These are phyloP conservation scores for Aegilops sharonensis DNA, from an alignment of 176 grass and related monocot species.

Conservation along the genomic window DNA sequence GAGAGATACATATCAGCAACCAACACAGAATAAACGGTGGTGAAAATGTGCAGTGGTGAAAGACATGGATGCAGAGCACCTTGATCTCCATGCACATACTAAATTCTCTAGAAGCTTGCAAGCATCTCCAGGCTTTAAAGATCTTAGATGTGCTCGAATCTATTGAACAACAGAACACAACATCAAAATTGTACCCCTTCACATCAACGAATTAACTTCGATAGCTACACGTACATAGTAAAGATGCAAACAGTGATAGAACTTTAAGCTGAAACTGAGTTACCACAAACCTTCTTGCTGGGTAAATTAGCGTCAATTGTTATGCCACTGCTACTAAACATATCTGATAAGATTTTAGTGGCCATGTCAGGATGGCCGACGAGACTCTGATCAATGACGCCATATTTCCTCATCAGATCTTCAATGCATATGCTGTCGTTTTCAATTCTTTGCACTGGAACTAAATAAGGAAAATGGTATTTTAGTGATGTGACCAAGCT, in stretches of 20 bases:
- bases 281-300: slow-evolving; percentile 68
- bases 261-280: slow-evolving; percentile 1
- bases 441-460: slow-evolving; percentile 65
- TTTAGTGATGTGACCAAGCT: slow-evolving; percentile 8
- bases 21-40: neutral
- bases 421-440: slow-evolving; percentile 70
- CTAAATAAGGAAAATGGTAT: slow-evolving; percentile 44
- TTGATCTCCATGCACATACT: slow-evolving; percentile 70
- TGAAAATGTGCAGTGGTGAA: neutral
- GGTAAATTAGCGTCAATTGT: slow-evolving; percentile 43
- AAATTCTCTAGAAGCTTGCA: slow-evolving; percentile 63
- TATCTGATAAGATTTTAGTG: slow-evolving; percentile 36
- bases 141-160: slow-evolving; percentile 64
- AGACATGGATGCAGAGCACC: slow-evolving; percentile 39
- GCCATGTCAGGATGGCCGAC: slow-evolving; percentile 30
- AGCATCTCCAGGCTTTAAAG: slow-evolving; percentile 66
- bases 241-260: slow-evolving; percentile 1
- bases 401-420: slow-evolving; percentile 64
- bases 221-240: slow-evolving; percentile 2
- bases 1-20: slow-evolving; percentile 30
- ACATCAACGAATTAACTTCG: slow-evolving; percentile 23
- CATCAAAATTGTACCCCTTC: slow-evolving; percentile 5
- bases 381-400: slow-evolving; percentile 46
- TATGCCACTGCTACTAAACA: slow-evolving; percentile 36
- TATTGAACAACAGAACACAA: slow-evolving; percentile 39